These are phyloP conservation scores for Daldinia sp. DNA, from an alignment of 2,329 filamentous ascomycete genomes.

Conservation along the genomic window DNA sequence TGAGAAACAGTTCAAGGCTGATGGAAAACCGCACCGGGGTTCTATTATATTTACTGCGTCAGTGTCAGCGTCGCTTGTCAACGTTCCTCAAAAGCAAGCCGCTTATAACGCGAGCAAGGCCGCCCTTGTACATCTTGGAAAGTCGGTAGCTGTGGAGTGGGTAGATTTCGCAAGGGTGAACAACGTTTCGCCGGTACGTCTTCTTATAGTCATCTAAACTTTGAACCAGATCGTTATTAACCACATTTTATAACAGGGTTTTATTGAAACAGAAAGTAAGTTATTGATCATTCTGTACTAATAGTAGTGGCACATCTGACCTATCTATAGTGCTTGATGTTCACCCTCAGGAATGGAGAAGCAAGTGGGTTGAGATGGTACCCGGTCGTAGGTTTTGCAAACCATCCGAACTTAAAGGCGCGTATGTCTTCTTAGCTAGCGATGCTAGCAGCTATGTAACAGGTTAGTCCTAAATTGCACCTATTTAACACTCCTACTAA, in stretches of 20 bases:
- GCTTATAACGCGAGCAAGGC: slow-evolving; percentile 60
- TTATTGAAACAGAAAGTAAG: slow-evolving; percentile 52
- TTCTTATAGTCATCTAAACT: no score
- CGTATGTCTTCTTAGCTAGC: slow-evolving; percentile 56
- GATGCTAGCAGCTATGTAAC: slow-evolving; percentile 58
- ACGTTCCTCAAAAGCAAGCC: slow-evolving; percentile 57
- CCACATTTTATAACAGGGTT: slow-evolving; percentile 43
- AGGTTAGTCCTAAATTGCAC: slow-evolving; percentile 43
- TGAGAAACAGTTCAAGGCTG: slow-evolving; percentile 51
- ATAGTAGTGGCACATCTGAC: not conserved
- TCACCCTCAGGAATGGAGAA: slow-evolving; percentile 49
- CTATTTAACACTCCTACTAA: slow-evolving; percentile 11
- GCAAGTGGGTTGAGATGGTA: slow-evolving; percentile 51
- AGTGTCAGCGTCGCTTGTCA: slow-evolving; percentile 57
- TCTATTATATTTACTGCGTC: slow-evolving; percentile 58
- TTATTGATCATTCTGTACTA: not conserved
- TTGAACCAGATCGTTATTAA: not conserved
- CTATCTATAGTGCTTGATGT: slow-evolving; percentile 46
- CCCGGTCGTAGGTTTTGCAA: slow-evolving; percentile 50
- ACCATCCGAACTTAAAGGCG: slow-evolving; percentile 53
- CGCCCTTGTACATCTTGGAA: slow-evolving; percentile 56
- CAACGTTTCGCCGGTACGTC: slow-evolving; percentile 54
- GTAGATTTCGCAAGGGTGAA: slow-evolving; percentile 57
- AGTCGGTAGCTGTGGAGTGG: slow-evolving; percentile 59
- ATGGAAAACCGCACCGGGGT: slow-evolving; percentile 47